Evolutionary conservation across 306 rosid genomes (phyloP).

Genomic region (Sicyos edulis): DNA sequence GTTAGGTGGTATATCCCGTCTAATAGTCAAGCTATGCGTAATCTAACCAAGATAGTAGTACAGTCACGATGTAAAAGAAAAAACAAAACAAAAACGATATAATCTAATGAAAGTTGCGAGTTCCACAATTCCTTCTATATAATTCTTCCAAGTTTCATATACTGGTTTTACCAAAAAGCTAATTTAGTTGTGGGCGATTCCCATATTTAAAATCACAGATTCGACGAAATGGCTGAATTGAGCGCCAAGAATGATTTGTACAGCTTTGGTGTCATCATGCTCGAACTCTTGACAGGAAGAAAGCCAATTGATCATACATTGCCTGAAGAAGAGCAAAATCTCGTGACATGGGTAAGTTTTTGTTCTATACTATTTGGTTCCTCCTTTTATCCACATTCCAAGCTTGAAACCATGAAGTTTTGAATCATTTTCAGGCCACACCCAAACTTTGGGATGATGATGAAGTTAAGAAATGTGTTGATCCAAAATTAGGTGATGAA

Average conservation of each 20-base stretch:
- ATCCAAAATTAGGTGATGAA: conserved; percentile 18
- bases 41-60: too few relatives aligned
- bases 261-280: conserved; percentile 85
- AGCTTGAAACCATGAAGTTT: conserved; percentile 27
- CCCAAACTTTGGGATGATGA: conserved; percentile 96
- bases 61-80: too few relatives aligned
- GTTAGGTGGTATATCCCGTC: too few relatives aligned
- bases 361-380: conserved; percentile 8
- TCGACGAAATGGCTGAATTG: conserved; percentile 89
- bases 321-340: conserved; percentile 90
- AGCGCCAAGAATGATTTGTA: conserved; percentile 88
- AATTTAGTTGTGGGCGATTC: not conserved
- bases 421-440: conserved; percentile 56
- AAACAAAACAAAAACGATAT: not conserved
- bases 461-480: conserved; percentile 79
- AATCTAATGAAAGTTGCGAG: not conserved
- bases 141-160: not conserved
- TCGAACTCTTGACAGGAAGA: conserved; percentile 86
- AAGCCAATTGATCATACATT: conserved; percentile 93
- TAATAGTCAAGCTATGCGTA: too few relatives aligned
- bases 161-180: not conserved
- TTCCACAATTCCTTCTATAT: conserved; percentile 5
- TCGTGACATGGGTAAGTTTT: conserved; percentile 78
- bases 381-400: not conserved
- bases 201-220: conserved; percentile 33